Evolutionary conservation across 768 basidiomycete species (phyloP).

Genomic region (Boletus sp.): DNA sequence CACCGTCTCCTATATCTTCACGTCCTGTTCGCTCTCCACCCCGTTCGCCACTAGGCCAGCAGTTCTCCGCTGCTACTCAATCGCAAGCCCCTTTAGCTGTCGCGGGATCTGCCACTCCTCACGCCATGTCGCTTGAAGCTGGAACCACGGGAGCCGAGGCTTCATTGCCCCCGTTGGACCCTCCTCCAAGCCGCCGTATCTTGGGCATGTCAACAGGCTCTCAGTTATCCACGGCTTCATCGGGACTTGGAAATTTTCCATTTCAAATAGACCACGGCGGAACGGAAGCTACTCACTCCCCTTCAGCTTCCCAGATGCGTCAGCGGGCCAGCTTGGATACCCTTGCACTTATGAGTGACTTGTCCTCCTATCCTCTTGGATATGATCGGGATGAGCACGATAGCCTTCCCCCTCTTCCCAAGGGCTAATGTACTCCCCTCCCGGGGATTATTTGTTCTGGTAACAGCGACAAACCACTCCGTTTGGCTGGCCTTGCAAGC

Average conservation of each 20-base stretch:
- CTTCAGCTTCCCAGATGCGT: constrained; percentile 40
- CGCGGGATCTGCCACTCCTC: not conserved
- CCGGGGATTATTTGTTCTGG: constrained; percentile 3
- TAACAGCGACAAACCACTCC: constrained; percentile 8
- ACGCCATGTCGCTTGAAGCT: not conserved
- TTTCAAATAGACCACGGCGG: constrained; percentile 77
- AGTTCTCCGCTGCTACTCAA: constrained; percentile 39
- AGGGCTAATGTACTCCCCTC: constrained; percentile 18
- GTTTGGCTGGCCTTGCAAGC: constrained; percentile 30
- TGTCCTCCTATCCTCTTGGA: constrained; percentile 79
- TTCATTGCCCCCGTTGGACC: constrained; percentile 34
- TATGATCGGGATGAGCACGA: constrained; percentile 49
- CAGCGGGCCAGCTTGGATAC: constrained; percentile 85
- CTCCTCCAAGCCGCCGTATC: constrained; percentile 57
- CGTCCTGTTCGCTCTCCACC: constrained; percentile 72
- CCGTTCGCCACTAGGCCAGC: constrained; percentile 66
- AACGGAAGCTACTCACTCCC: constrained; percentile 31
- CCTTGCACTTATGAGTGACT: constrained; percentile 74
- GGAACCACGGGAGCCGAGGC: constrained; percentile 27
- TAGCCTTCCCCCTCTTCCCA: constrained; percentile 23
- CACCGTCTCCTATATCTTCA: constrained; percentile 85
- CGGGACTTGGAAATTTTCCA: constrained; percentile 80
- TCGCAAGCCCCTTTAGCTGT: constrained; percentile 3
- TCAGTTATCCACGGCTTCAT: constrained; percentile 73
- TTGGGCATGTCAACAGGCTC: constrained; percentile 75